phyloP scores from a whole-genome alignment of 257 asterid species.

The Prunella vulgaris region DNA sequence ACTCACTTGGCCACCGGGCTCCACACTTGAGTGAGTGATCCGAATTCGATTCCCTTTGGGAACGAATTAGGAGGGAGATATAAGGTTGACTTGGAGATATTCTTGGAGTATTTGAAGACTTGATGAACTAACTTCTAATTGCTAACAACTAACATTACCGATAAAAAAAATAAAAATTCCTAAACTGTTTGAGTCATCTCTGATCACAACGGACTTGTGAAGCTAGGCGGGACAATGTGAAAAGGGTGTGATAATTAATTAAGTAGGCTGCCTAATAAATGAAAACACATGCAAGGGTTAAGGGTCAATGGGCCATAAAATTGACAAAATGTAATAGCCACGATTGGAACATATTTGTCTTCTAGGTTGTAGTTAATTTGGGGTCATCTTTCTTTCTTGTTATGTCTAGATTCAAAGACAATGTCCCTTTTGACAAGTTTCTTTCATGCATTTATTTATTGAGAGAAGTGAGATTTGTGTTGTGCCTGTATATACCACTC shows the following conservation, averaged over 20 bases:
- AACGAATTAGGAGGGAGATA: too few species aligned
- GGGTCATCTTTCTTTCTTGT: not conserved
- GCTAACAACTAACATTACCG: too few species aligned
- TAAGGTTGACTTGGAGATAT: too few species aligned
- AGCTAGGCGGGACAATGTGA: conserved; percentile 23
- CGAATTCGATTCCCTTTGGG: too few species aligned
- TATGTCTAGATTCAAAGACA: conserved; percentile 41
- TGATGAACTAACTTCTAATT: too few species aligned
- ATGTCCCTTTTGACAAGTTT: conserved; percentile 11
- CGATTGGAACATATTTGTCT: conserved; percentile 32
- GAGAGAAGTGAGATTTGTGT: not conserved
- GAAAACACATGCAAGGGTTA: conserved; percentile 40
- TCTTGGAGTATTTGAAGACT: too few species aligned
- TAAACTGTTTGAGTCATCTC: not conserved
- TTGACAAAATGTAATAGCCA: conserved; percentile 23
- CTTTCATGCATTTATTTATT: not conserved
- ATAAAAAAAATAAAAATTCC: too few species aligned
- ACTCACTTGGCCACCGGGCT: too few species aligned
- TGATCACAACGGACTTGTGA: not conserved
- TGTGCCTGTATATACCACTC: not conserved
- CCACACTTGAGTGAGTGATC: too few species aligned
- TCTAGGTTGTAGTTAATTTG: conserved; percentile 13
- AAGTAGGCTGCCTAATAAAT: conserved; percentile 28
- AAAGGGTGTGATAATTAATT: not conserved
- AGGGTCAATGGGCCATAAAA: conserved; percentile 13